Evolutionary conservation across 1,284 basidiomycete genomes (phyloP).

Genomic region (Trametes versicolor): DNA sequence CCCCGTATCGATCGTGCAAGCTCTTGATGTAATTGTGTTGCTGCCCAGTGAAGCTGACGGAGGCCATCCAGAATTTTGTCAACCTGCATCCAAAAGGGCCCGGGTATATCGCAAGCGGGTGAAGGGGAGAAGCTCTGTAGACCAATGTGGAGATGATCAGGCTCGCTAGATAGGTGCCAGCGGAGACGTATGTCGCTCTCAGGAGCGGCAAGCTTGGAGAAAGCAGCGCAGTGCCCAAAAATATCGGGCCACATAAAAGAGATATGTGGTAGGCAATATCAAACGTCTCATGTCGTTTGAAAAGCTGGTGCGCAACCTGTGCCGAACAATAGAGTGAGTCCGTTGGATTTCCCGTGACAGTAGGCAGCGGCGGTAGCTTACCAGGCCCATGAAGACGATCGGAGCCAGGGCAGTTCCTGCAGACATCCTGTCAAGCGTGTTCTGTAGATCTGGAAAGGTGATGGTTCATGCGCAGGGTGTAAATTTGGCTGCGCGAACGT

Average conservation of each 20-base stretch:
- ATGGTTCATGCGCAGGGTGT: neutral
- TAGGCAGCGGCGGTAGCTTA: neutral
- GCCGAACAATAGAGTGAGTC: neutral
- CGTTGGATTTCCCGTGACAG: neutral
- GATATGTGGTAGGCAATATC: neutral
- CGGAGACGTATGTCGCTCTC: neutral
- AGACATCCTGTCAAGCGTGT: neutral
- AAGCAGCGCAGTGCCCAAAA: neutral
- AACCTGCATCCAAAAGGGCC: constrained; percentile 42
- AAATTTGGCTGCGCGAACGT: neutral
- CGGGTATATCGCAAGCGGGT: constrained; percentile 43
- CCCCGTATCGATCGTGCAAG: constrained; percentile 43
- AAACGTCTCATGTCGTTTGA: constrained; percentile 20
- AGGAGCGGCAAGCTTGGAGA: neutral
- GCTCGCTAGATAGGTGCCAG: constrained; percentile 1
- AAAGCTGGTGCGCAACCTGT: constrained; percentile 23
- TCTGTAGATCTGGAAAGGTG: neutral
- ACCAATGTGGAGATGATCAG: constrained; percentile 32
- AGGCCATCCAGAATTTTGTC: constrained; percentile 39
- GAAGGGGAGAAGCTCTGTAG: constrained; percentile 45
- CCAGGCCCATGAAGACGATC: neutral
- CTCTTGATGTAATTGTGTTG: constrained; percentile 38
- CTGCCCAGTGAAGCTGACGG: constrained; percentile 32
- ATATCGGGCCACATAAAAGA: constrained; percentile 14
- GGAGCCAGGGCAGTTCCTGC: neutral